phyloP scores from a whole-genome alignment of 108 stramenopile genomes.

The Cylindrotheca closterium region DNA sequence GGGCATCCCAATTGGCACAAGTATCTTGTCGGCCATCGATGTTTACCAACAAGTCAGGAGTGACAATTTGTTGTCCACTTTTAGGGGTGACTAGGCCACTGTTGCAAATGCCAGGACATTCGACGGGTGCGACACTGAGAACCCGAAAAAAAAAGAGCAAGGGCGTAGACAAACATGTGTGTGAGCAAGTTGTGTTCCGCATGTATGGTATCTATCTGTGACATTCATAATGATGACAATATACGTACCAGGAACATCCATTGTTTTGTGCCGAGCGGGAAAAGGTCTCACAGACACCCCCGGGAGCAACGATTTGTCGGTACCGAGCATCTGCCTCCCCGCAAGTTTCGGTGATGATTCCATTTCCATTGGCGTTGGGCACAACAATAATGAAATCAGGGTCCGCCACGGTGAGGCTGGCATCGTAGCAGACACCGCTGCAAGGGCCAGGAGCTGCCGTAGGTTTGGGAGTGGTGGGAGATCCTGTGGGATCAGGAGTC shows the following conservation, averaged over 20 bases:
- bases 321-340: not conserved
- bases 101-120: not conserved
- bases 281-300: not conserved
- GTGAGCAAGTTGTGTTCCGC: too few species aligned
- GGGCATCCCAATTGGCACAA: not conserved
- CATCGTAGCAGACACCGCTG: not conserved
- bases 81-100: too few species aligned
- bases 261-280: not conserved
- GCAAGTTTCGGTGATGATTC: too few species aligned
- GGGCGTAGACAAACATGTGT: too few species aligned
- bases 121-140: not conserved
- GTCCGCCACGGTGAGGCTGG: too few species aligned
- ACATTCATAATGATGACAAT: not conserved
- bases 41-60: not conserved
- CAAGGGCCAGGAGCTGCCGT: not conserved
- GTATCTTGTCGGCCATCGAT: not conserved
- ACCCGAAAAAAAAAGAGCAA: not conserved
- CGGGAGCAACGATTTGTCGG: not conserved
- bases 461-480: not conserved
- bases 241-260: not conserved
- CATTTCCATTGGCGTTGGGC: too few species aligned
- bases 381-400: too few species aligned
- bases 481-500: too few species aligned
- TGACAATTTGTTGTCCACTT: not conserved
- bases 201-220: not conserved